Conservation (phyloP, 164 flowering plant species). For the Vitis riparia region DNA sequence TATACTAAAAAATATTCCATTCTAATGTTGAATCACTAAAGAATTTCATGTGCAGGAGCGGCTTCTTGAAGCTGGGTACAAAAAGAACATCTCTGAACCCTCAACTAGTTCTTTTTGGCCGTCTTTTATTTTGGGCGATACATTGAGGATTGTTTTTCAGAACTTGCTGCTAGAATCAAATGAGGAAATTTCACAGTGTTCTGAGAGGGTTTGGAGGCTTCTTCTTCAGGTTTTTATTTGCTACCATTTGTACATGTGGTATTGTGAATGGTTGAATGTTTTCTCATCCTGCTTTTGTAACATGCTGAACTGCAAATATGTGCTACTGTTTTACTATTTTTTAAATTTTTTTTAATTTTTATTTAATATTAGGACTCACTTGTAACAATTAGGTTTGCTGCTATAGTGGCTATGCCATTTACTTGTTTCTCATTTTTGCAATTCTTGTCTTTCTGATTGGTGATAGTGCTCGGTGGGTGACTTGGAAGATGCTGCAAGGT, state of each 20-base stretch:
- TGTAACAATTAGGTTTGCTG: background rate
- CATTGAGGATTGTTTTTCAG: conserved; percentile 92
- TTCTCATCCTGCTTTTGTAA: background rate
- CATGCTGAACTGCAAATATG: no score
- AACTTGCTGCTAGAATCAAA: conserved; percentile 89
- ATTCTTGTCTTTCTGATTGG: conserved; percentile 8
- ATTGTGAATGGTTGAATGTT: background rate
- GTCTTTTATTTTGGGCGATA: conserved; percentile 83
- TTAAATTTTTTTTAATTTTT: background rate
- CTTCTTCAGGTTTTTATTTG: conserved; percentile 66
- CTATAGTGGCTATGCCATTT: background rate
- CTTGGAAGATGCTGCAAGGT: conserved; percentile 64
- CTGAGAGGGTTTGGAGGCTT: conserved; percentile 94
- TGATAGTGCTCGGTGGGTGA: conserved; percentile 72
- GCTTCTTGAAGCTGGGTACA: conserved; percentile 81
- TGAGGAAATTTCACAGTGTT: conserved; percentile 74
- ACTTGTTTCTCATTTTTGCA: background rate
- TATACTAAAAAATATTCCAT: no score
- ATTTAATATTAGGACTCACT: background rate
- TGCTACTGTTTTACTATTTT: background rate
- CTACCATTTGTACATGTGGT: background rate
- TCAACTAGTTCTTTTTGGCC: conserved; percentile 76
- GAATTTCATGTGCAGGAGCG: conserved; percentile 60
- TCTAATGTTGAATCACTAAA: background rate
- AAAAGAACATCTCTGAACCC: conserved; percentile 44